Conservation (phyloP, 2,329 filamentous ascomycete genomes). For the Aspergillus sp. region DNA sequence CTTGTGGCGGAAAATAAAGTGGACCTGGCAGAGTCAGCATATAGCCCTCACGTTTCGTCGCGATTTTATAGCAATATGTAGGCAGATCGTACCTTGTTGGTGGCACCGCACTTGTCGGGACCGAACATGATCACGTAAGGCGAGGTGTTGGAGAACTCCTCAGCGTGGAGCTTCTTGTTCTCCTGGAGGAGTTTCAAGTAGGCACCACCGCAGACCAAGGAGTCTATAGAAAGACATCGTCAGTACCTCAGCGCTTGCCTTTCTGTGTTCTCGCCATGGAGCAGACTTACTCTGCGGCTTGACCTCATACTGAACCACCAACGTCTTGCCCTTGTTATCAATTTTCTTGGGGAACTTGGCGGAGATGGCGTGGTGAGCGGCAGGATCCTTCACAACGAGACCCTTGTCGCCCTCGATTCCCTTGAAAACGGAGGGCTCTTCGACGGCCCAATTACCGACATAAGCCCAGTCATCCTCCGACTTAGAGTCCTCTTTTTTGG, state of each 20-base stretch:
- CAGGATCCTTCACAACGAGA: conserved; percentile 94
- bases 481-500: conserved; percentile 86
- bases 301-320: conserved; percentile 98
- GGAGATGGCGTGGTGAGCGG: conserved; percentile 97
- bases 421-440: conserved; percentile 85
- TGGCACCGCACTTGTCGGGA: conserved; percentile 97
- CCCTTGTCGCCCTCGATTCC: conserved; percentile 94
- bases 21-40: conserved; percentile 42
- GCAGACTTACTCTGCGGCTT: conserved; percentile 83
- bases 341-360: conserved; percentile 96
- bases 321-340: conserved; percentile 92
- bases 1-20: conserved; percentile 99
- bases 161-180: conserved; percentile 91
- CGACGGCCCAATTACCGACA: conserved; percentile 91
- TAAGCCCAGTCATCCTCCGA: conserved; percentile 92
- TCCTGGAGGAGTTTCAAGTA: conserved; percentile 99
- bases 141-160: conserved; percentile 95
- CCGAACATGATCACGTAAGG: conserved; percentile 99
- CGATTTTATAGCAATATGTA: not conserved
- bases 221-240: conserved; percentile 52
- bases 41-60: conserved; percentile 1
- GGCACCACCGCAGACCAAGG: conserved; percentile 93
- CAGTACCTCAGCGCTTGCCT: conserved; percentile 23
- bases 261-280: not conserved
- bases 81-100: conserved; percentile 76